These are phyloP conservation scores for Pleurozium schreberi DNA, from an alignment of 225 moss, liverwort and hornwort genomes.

Conservation along the genomic window DNA sequence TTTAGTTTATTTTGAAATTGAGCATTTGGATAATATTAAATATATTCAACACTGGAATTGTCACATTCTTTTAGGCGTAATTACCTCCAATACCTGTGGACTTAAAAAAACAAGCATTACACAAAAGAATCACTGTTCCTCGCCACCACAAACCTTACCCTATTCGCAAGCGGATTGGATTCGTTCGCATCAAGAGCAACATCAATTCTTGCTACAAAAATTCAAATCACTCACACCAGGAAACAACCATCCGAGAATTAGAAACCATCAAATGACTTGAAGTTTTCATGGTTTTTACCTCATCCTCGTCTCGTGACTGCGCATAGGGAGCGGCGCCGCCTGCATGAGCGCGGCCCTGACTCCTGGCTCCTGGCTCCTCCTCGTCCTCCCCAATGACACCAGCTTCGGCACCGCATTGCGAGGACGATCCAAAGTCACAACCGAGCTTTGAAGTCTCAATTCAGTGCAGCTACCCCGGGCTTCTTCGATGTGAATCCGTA, in stretches of 20 bases:
- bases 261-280: neutral
- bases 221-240: neutral
- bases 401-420: neutral
- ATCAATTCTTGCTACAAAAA: neutral
- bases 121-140: neutral
- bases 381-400: neutral
- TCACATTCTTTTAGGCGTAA: neutral
- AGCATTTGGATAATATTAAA: neutral
- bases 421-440: neutral
- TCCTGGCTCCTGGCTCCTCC: neutral
- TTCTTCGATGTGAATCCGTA: neutral
- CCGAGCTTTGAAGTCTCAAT: neutral
- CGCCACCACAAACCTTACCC: neutral
- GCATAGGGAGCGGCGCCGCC: slow-evolving; percentile 28
- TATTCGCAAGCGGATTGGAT: neutral
- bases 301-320: slow-evolving; percentile 17
- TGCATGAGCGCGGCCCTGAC: slow-evolving; percentile 31
- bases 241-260: neutral
- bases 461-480: neutral
- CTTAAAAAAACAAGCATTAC: neutral
- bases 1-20: neutral
- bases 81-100: neutral
- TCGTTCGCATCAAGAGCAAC: neutral
- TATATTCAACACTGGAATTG: neutral
- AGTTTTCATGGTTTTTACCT: neutral